Conservation (phyloP, 2,329 filamentous ascomycete species). For the Byssothecium circinans region DNA sequence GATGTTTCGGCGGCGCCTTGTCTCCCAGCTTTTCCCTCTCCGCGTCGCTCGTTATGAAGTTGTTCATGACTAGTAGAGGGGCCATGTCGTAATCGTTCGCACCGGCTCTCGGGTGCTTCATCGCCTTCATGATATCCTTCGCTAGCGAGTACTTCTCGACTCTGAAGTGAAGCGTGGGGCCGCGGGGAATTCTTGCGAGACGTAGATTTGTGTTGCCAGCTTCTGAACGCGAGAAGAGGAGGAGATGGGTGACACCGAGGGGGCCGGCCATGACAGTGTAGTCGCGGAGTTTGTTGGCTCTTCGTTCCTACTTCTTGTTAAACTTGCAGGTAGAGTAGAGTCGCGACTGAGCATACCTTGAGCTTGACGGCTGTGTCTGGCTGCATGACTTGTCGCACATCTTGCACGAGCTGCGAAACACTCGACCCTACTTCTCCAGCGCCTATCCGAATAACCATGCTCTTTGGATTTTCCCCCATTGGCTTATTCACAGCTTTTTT, state of each 20-base stretch:
- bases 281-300: constrained; percentile 84
- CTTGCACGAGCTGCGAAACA: constrained; percentile 86
- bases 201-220: constrained; percentile 91
- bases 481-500: constrained; percentile 57
- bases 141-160: constrained; percentile 93
- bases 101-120: constrained; percentile 80
- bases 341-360: constrained; percentile 55
- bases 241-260: constrained; percentile 85
- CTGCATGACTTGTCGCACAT: constrained; percentile 93
- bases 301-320: constrained; percentile 62
- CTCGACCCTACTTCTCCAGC: constrained; percentile 90
- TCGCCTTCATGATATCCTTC: constrained; percentile 82
- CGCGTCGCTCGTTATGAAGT: constrained; percentile 70
- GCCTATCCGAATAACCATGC: constrained; percentile 97
- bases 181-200: constrained; percentile 81
- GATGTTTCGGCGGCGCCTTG: constrained; percentile 82
- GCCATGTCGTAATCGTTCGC: constrained; percentile 79
- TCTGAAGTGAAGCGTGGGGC: constrained; percentile 90
- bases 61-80: constrained; percentile 97
- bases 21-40: constrained; percentile 35
- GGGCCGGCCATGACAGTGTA: constrained; percentile 96
- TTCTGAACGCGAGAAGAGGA: constrained; percentile 89
- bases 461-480: constrained; percentile 75
- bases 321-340: neutral
- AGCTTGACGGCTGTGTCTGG: constrained; percentile 87